Evolutionary conservation across 371 early-diverging fungal genomes (phyloP).

Genomic region (Amoeboaphelidium protococcarum): DNA sequence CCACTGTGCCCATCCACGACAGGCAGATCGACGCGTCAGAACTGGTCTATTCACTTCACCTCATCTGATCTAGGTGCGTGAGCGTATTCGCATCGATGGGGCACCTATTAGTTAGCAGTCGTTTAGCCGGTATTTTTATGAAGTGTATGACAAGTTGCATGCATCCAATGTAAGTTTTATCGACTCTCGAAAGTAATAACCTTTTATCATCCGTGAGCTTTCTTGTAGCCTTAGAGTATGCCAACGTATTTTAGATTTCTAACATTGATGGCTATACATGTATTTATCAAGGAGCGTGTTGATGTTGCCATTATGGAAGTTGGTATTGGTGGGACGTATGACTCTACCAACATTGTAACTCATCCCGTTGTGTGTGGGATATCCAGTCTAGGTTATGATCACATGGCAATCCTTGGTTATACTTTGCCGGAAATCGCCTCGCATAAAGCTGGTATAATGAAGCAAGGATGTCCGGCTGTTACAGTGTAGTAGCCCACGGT

Average conservation of each 20-base stretch:
- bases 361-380: conserved; percentile 46
- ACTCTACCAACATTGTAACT: conserved; percentile 48
- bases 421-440: conserved; percentile 60
- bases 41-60: conserved; percentile 63
- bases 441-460: conserved; percentile 83
- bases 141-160: conserved; percentile 37
- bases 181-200: neutral
- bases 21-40: neutral
- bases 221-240: conserved; percentile 8
- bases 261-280: conserved; percentile 62
- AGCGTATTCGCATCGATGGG: conserved; percentile 78
- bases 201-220: conserved; percentile 2
- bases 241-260: conserved; percentile 75
- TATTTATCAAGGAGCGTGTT: conserved; percentile 48
- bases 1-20: neutral
- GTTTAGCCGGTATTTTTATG: conserved; percentile 65
- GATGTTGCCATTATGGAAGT: conserved; percentile 55
- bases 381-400: conserved; percentile 51
- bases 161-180: neutral
- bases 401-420: conserved; percentile 36
- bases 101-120: conserved; percentile 34
- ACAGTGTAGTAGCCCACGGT: too few species aligned
- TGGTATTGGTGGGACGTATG: conserved; percentile 60
- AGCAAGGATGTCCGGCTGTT: conserved; percentile 11
- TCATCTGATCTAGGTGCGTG: conserved; percentile 69